Evolutionary conservation across 1,284 basidiomycete species (phyloP), one percentile per base, ranked within the genome.

Genomic region (Ganoderma sinense): DNA sequence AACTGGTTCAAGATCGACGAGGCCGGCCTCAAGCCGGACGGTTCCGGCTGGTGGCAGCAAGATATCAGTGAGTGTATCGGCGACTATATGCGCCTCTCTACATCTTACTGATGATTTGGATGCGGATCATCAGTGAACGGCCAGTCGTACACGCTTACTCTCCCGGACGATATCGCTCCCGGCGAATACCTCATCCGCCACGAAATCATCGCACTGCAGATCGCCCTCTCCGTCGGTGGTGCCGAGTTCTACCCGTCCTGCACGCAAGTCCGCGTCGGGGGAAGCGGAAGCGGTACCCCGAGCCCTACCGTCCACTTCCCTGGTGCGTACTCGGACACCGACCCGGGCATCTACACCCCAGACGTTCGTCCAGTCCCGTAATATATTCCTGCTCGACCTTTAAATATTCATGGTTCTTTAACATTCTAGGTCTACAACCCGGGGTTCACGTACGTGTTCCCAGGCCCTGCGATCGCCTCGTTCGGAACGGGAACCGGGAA

Each of bases 241-340:
- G 91, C 90, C 13, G 91, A 93, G 79, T 93, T 92, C 81, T 94
- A 94, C 77, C 88, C 89, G 0, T 87, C 85, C 26, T 94, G 92
- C 77, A 78, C 86, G 11, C 92, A 93, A 76, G 76, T 93, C 66
- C 82, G 74, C 40, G 80, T 94, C 48, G 83, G 84, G 2, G 90
- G 90, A 23, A 84, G 78, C 29, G 87, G 85, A 41, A 77, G 70
- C 0, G 85, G 89, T 2, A 41, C 41, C 20, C 69, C 72, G 6
- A 78, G 77, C 73, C 85, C 88, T 69, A 84, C 88, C 43, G 90
- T 91, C 26, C 80, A 76, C 16, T 82, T 93, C 70, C 92, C 92
- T 2, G 91, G 91, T 10, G 88, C 87, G 7, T 93, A 93, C 81
- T 82, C 76, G 18, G 89, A 90, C 76, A 82, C 72, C 62, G 90